Conservation (phyloP, 306 rosid species). For the Rubus idaeus region DNA sequence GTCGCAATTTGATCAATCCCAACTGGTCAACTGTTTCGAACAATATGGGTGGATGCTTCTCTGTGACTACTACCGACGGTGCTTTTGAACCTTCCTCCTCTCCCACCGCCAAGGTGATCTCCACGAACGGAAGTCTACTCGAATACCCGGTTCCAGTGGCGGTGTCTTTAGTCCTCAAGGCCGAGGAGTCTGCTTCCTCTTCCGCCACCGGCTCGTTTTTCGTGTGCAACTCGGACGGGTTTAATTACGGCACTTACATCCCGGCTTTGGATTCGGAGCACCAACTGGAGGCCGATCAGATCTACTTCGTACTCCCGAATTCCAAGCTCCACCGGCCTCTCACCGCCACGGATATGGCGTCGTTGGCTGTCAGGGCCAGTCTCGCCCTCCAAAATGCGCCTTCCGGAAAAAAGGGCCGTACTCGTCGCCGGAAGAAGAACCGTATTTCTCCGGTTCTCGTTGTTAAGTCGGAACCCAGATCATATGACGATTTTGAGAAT, state of each 20-base stretch:
- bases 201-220: conserved; percentile 9
- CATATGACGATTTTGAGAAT: neutral
- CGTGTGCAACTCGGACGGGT: conserved; percentile 42
- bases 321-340: conserved; percentile 27
- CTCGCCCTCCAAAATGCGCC: conserved; percentile 32
- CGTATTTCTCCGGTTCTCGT: conserved; percentile 39
- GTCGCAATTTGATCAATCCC: neutral
- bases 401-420: neutral
- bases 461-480: neutral
- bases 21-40: neutral
- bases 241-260: conserved; percentile 31
- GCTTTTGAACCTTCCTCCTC: neutral
- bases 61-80: neutral
- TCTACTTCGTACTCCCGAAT: conserved; percentile 45
- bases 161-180: conserved; percentile 38
- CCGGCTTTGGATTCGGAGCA: conserved; percentile 28
- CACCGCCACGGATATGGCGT: conserved; percentile 48
- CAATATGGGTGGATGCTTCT: conserved; percentile 41
- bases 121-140: conserved; percentile 28
- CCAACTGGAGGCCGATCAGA: conserved; percentile 31
- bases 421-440: conserved; percentile 24
- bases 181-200: conserved; percentile 8
- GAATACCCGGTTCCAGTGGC: conserved; percentile 35
- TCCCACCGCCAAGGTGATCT: conserved; percentile 32
- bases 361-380: conserved; percentile 53